Base-by-base conservation (phyloP, 176 grass and related monocot species). In the Puya raimondii region DNA sequence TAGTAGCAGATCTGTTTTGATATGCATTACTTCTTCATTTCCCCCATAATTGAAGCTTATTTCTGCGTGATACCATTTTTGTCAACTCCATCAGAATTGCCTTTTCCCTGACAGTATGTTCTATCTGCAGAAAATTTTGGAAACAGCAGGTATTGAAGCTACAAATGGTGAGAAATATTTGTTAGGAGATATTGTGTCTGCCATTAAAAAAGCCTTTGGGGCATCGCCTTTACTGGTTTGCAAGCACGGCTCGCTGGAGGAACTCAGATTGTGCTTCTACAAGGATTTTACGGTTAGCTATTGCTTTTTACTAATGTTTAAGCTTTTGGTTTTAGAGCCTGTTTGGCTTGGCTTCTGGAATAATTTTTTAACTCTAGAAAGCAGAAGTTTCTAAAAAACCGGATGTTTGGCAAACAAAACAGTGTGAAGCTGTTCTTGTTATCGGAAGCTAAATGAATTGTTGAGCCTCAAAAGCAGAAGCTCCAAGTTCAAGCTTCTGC, bases 231-330 rank as follows among this genome's bases (percentile, higher is more conserved):
- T 83, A 50, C 78, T 97, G 64, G 33, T 85, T 27, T 97, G 93
- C 66, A 97, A 79, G 63, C 76, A 67, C 23, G 89, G 84, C 33
- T 89, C 93, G 47, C n/a, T 97, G 50, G 0, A 87, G 81, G 93
- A 97, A 85, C 76, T 92, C 48, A 92, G 84, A 70, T 79, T 97
- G 74, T 97, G 93, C 80, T 92, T 97, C 18, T 65, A 85, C 76
- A 97, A 97, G 77, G 82, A 97, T 81, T 84, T 92, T 66, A 87
- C 87, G 86, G 93, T 97, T 23, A 80, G 72, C 33, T 59, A 54
- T 80, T 16, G 21, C 64, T 78, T 82, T 69, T 11, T 3, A 70
- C 68, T 6, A 20, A 70, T 6, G 50, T 51, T 51, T 23, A 42
- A 42, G 33, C 33, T 70, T 70, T 18, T 20, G 8, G 20, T 70